phyloP scores from a whole-genome alignment of 1,284 basidiomycete species.

The Microstroma glucosiphilum region DNA sequence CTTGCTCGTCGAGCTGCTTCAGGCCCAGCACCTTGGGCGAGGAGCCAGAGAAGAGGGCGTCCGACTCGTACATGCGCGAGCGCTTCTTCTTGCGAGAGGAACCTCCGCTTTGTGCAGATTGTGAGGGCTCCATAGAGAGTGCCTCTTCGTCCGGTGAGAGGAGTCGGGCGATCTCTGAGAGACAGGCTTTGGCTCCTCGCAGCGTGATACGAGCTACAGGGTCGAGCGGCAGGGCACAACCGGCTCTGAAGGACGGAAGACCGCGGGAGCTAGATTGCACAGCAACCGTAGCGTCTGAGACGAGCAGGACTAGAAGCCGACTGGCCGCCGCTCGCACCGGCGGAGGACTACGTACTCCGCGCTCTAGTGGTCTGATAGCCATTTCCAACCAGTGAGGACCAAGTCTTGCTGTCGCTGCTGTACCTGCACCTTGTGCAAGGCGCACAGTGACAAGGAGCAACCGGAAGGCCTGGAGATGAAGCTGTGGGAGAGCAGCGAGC shows the following conservation, averaged over 20 bases:
- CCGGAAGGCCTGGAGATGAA: neutral
- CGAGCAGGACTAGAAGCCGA: too few relatives aligned
- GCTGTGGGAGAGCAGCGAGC: neutral
- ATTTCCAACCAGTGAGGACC: neutral
- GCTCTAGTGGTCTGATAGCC: neutral
- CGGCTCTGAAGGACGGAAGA: neutral
- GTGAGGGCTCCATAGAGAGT: neutral
- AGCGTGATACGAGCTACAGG: neutral
- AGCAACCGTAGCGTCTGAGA: too few relatives aligned
- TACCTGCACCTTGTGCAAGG: neutral
- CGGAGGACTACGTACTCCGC: neutral
- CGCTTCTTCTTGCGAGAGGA: conserved; percentile 4
- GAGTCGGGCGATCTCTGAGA: neutral
- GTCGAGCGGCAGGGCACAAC: neutral
- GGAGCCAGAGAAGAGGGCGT: conserved; percentile 1
- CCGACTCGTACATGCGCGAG: neutral
- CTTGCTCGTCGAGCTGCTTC: neutral
- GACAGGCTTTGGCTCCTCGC: neutral
- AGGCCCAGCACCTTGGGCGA: neutral
- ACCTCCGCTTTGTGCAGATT: neutral
- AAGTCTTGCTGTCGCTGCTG: neutral
- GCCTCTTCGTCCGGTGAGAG: neutral
- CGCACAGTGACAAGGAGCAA: neutral
- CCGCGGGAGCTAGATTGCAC: too few relatives aligned
- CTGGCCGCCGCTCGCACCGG: too few relatives aligned